Evolutionary conservation across 192 early-diverging fungal genomes (phyloP), one percentile per base, ranked within the genome.

Genomic region (Dimargaris xerosporica): DNA sequence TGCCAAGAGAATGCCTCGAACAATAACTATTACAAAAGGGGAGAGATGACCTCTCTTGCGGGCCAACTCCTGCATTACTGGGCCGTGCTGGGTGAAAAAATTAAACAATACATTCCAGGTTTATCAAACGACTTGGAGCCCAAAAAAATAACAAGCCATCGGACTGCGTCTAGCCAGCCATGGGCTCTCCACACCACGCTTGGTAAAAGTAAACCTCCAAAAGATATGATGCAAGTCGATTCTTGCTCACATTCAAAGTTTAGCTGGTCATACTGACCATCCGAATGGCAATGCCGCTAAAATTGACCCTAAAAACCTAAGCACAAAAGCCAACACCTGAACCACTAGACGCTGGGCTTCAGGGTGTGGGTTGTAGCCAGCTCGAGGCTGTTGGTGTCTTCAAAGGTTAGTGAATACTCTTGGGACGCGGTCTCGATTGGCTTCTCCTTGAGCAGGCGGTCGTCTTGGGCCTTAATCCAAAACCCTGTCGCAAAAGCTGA

Each of bases 401-500:
- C 16, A 11, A 21, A 48, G 2, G 21, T 48, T 4, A 17, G 47
- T 11, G 21, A 17, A 11, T 2, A 48, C 21, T 21, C 21, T 17
- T 48, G 21, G 16, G 21, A 23, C 19, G 47, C 47, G 47, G 21
- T 48, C 2, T 21, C 21, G 16, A 48, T 2, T 12, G 2, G 47
- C 54, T 55, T 30, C 13, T 21, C 54, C 23, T 21, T 30, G 13
- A 55, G 29, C 30, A 9, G 25, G n/a, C 2, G 23, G 23, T 21
- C n/a, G 5, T 55, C 26, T 16, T 16, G 25, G 13, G 13, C 25
- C 4, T 55, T 25, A 31, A 55, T 55, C 30, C 13, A 15, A 25
- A 55, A 55, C 13, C 54, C 54, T 4, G 54, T 55, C 23, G 26
- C 23, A 31, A 55, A 55, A 6, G 54, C 54, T 5, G 54, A 21